Evolutionary conservation across 163 green algal genomes (phyloP), one percentile per base, ranked within the genome.

Genomic region (Scenedesmus sp.): DNA sequence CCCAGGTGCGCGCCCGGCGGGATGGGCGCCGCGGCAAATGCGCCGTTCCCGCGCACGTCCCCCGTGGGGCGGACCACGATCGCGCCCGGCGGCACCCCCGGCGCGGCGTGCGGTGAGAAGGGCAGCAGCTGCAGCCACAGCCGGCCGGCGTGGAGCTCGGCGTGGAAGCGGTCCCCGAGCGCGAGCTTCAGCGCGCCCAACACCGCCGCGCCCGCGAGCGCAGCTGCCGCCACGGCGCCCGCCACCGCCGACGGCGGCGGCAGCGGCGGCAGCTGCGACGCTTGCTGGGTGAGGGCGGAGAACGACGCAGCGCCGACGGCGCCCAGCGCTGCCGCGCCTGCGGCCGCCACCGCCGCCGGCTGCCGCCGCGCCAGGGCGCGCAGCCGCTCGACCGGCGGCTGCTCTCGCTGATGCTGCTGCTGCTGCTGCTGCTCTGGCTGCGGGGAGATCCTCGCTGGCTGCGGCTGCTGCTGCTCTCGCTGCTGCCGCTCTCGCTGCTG

Each of bases 41-140:
- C 88, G 20, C 88, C 88, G 60, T 91, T 91, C 78, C 88, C 88
- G 0, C 84, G 78, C 15, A 66, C 56, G 56, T 80, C 66, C 9
- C 75, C 75, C 13, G 81, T 83, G 36, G 81, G 81, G 22, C 64
- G 63, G 0, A 88, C 86, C 28, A 75, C 39, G 0, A 92, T 70
- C 0, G 78, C 45, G 14, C 36, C 78, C 5, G 54, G 54, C 24
- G 67, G 26, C 63, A 80, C 24, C 4, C 11, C 54, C 54, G n/a
- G 86, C 29, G 4, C 77, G 63, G 3, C 81, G 81, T 11, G 7
- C 14, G 1, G 50, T 78, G 15, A 81, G 86, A 9, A 89, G 71
- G 14, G 81, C 87, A 14, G 60, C n/a, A n/a, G 50, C 24, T 81
- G 65, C 7, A 86, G 22, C 31, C 90, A 91, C 31, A 92, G 42